A percentile compares a stretch with the other conserved stretches of the same genome.
phyloP scores from a whole-genome alignment of 495 filamentous ascomycete genomes.

The Daldinia caldariorum region DNA sequence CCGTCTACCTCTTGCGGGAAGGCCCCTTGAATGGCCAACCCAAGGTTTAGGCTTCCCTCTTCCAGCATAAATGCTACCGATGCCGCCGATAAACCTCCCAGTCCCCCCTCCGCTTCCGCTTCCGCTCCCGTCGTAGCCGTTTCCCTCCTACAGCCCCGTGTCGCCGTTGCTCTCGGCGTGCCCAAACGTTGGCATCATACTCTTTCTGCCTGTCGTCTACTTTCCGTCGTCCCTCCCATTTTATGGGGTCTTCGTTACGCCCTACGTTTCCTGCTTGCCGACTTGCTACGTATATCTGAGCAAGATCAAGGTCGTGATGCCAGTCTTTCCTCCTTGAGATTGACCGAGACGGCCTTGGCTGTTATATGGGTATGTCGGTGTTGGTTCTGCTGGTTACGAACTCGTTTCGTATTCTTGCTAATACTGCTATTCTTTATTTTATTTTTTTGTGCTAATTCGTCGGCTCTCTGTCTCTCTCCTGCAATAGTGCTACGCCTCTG shows the following conservation, averaged over 20 bases:
- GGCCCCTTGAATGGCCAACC: conserved; percentile 42
- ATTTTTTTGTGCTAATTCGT: not conserved
- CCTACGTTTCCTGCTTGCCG: conserved; percentile 56
- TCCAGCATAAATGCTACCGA: conserved; percentile 18
- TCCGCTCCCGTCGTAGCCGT: conserved; percentile 43
- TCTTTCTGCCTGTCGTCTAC: conserved; percentile 57
- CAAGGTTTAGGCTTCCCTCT: conserved; percentile 17
- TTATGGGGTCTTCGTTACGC: conserved; percentile 56
- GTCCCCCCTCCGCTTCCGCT: conserved; percentile 15
- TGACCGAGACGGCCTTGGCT: conserved; percentile 82
- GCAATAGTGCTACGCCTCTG: conserved; percentile 79
- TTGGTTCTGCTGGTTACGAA: conserved; percentile 22
- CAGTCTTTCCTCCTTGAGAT: conserved; percentile 56
- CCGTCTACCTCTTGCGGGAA: conserved; percentile 9
- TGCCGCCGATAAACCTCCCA: conserved; percentile 31
- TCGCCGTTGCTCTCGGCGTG: conserved; percentile 60
- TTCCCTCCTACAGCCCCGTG: conserved; percentile 63
- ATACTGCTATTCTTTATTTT: too few relatives aligned
- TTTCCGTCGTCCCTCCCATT: conserved; percentile 56
- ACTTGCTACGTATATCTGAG: conserved; percentile 37
- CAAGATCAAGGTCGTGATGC: conserved; percentile 31
- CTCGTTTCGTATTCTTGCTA: not conserved
- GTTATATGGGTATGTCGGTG: conserved; percentile 76
- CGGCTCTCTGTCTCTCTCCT: not conserved
- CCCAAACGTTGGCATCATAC: conserved; percentile 58